Base-by-base conservation (phyloP, 1,284 basidiomycete species). In the Naganishia sp. region DNA sequence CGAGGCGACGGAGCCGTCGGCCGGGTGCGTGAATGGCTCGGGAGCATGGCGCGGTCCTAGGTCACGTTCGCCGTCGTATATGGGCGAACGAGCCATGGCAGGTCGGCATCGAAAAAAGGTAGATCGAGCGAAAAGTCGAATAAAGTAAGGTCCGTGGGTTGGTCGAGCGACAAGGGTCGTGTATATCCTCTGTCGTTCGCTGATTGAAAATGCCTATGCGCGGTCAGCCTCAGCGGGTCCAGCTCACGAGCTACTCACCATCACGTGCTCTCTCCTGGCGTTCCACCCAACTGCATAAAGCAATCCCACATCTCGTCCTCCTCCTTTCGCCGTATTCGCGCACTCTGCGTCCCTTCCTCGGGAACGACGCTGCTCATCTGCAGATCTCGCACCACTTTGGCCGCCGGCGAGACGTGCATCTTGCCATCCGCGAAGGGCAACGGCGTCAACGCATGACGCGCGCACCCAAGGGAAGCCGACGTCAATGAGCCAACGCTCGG, bases 301-400 rank as follows among this genome's bases (percentile, higher is more conserved):
- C 52, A 54, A 32, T 17, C 52, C 52, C 52, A 54, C 18, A 54
- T 54, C 17, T 54, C 52, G 3, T 54, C 52, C 13, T 54, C 52
- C 35, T 54, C 52, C 18, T 35, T 35, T 39, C 35, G 35, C 9
- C 35, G 35, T 9, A 39, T 39, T 13, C 13, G 35, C 13, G 35
- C 35, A 13, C 35, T 39, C 35, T 39, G 35, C 13, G 35, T 39
- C 9, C 35, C 35, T 39, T 39, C 9, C 13, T 39, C 35, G 35
- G 35, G 28, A 28, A 28, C 35, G 35, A 13, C 35, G 35, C 35
- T 39, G 13, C 35, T 39, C 35, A 39, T 39, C 35, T 39, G 45
- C 45, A 23, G 18, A 46, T 23, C 21, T n/a, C 35, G 18, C 45
- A n/a, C 11, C 45, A 23, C n/a, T 23, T 49, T 49, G 21, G 21